Conservation (phyloP, 257 asterid genomes). For the Handroanthus guayacan region DNA sequence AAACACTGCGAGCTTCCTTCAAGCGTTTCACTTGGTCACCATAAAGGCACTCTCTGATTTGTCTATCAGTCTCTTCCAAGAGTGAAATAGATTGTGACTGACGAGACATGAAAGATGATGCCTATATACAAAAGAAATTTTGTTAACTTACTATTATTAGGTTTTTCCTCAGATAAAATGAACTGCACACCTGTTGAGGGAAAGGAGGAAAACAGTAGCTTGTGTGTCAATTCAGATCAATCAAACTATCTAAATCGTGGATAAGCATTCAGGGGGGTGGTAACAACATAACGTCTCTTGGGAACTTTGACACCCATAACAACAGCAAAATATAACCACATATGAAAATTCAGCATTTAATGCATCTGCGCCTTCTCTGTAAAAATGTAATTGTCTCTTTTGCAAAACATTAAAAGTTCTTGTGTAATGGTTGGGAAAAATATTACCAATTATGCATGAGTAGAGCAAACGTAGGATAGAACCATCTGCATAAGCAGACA, state of each 20-base stretch:
- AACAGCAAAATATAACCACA: slow-evolving; percentile 1
- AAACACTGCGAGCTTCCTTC: slow-evolving; percentile 83
- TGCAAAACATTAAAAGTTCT: neutral
- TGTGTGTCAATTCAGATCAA: neutral
- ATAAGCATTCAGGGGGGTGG: neutral
- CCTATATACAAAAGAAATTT: slow-evolving; percentile 51
- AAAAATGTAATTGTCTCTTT: slow-evolving; percentile 4
- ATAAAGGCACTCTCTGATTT: slow-evolving; percentile 67
- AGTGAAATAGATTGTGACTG: slow-evolving; percentile 76
- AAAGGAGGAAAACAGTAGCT: neutral
- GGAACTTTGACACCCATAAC: neutral
- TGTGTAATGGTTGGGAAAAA: neutral
- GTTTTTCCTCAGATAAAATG: neutral
- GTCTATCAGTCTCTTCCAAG: slow-evolving; percentile 93
- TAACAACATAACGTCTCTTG: neutral
- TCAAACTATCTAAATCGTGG: neutral
- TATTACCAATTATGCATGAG: neutral
- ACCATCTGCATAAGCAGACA: slow-evolving; percentile 24
- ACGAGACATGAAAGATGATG: slow-evolving; percentile 82
- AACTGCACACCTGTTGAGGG: neutral
- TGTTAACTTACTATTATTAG: neutral
- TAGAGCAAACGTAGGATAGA: neutral
- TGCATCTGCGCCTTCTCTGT: neutral
- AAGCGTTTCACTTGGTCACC: slow-evolving; percentile 82
- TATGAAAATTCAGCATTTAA: neutral